phyloP scores from a whole-genome alignment of 345 rosid genomes.

The Eucalyptus cladocalyx region DNA sequence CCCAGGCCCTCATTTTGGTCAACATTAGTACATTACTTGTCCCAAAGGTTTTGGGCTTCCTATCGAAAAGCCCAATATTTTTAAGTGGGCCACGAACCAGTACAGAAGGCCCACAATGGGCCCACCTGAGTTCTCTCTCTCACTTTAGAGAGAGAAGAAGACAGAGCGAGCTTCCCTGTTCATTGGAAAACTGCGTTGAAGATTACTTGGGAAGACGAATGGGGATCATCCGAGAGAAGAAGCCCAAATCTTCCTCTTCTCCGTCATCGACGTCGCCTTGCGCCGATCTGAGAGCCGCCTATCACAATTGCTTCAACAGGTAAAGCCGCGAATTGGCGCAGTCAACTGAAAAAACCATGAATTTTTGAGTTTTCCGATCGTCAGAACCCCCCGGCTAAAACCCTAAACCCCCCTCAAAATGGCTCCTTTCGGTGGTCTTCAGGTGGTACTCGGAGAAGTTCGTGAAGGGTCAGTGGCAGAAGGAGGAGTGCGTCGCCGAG shows the following conservation, averaged over 20 bases:
- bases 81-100: neutral
- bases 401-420: neutral
- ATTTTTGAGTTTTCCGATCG: neutral
- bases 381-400: neutral
- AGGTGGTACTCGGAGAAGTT: constrained; percentile 92
- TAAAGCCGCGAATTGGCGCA: neutral
- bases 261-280: constrained; percentile 67
- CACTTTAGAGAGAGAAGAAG: neutral
- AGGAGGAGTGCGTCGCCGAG: constrained; percentile 57
- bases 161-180: neutral
- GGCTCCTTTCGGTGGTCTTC: neutral
- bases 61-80: neutral
- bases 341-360: neutral
- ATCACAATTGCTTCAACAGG: constrained; percentile 81
- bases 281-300: constrained; percentile 59
- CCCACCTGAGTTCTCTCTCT: neutral
- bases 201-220: constrained; percentile 1
- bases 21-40: neutral
- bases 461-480: constrained; percentile 75
- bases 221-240: constrained; percentile 22
- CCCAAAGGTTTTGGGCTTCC: neutral
- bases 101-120: neutral
- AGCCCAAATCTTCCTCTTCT: neutral
- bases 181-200: neutral
- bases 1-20: neutral